Conservation (phyloP, 78 protist species). For the Emiliania huxleyi region DNA sequence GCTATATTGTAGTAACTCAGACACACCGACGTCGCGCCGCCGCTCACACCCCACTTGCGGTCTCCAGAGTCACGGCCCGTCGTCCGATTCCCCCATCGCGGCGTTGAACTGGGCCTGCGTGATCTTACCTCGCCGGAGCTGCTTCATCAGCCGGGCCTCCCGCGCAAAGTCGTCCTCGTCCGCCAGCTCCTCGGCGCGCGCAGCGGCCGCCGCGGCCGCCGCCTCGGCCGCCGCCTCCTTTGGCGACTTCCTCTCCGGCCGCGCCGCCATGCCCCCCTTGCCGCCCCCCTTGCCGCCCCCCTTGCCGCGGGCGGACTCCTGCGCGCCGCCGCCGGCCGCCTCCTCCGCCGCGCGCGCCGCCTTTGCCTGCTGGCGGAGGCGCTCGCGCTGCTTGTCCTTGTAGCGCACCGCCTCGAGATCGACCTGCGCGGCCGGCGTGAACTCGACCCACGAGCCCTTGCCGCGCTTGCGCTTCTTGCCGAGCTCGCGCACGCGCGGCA, state of each 20-base stretch:
- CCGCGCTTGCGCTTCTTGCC: background rate
- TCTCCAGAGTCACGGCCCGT: background rate
- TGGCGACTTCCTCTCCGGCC: background rate
- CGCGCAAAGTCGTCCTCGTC: background rate
- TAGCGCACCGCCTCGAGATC: background rate
- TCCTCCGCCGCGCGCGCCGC: background rate
- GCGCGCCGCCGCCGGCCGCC: background rate
- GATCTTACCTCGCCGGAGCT: slow-evolving; percentile 24
- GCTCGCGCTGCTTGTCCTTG: slow-evolving; percentile 42
- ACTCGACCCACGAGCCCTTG: background rate
- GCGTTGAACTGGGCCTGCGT: background rate
- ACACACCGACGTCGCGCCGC: too few relatives aligned
- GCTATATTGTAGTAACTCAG: too few relatives aligned
- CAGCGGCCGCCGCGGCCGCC: background rate
- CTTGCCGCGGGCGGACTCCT: background rate
- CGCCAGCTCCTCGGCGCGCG: background rate
- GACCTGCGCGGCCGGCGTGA: background rate
- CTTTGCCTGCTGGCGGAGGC: background rate
- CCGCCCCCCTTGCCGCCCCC: background rate
- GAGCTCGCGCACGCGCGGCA: background rate
- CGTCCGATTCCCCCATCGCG: background rate
- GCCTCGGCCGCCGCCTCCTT: background rate
- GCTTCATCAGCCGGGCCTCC: slow-evolving; percentile 24
- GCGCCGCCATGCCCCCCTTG: background rate
- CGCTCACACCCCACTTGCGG: too few relatives aligned